Conservation (phyloP, 345 rosid species). For the Pugionium dolabratum region DNA sequence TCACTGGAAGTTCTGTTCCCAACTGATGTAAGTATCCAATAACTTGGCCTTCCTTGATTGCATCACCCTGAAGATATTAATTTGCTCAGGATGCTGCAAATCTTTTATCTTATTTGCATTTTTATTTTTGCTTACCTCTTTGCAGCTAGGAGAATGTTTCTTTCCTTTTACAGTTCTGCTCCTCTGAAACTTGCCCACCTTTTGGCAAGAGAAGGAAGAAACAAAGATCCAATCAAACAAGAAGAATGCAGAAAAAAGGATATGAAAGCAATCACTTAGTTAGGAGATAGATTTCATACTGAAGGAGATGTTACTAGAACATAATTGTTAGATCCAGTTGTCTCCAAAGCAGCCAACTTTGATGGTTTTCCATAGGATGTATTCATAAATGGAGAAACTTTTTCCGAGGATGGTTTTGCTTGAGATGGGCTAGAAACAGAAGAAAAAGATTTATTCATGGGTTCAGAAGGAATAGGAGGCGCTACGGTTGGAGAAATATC, state of each 20-base stretch:
- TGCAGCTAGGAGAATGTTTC: conserved; percentile 66
- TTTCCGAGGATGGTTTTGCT: conserved; percentile 56
- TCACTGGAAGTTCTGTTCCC: conserved; percentile 78
- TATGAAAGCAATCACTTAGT: background rate
- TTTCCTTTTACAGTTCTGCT: conserved; percentile 77
- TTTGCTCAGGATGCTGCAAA: no score
- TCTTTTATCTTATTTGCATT: no score
- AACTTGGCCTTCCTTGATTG: conserved; percentile 80
- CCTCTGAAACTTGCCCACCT: conserved; percentile 84
- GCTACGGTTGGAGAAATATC: conserved; percentile 64
- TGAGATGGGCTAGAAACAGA: conserved; percentile 47
- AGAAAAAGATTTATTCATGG: conserved; percentile 64
- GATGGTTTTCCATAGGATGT: conserved; percentile 62
- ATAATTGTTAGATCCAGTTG: conserved; percentile 67
- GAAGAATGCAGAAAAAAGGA: background rate
- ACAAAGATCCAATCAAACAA: conserved; percentile 15
- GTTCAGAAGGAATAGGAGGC: conserved; percentile 83
- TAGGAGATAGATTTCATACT: conserved; percentile 46
- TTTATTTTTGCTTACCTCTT: conserved; percentile 55
- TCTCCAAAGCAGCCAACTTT: conserved; percentile 78
- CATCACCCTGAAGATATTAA: conserved; percentile 79
- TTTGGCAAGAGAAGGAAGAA: conserved; percentile 25
- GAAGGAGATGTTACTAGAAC: conserved; percentile 73
- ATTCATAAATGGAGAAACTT: conserved; percentile 61
- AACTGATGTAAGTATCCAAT: conserved; percentile 85